A percentile compares a stretch with the other conserved stretches of the same genome.
Evolutionary conservation across 192 early-diverging fungal genomes (phyloP).

Genomic region (Coemansia sp.): DNA sequence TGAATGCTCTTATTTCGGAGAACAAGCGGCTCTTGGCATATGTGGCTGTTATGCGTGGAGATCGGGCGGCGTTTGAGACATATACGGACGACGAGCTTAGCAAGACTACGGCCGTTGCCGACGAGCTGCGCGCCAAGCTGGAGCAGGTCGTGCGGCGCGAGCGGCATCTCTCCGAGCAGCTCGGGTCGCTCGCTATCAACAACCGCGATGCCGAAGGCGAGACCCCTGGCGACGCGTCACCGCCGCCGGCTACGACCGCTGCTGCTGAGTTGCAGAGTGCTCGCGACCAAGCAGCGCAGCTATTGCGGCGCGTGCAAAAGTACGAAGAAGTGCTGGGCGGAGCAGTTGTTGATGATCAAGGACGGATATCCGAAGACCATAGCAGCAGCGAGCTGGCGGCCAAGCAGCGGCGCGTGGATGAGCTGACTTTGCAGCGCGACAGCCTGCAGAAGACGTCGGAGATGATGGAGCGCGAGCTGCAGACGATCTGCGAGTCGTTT

Average conservation of each 20-base stretch:
- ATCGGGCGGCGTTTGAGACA: slow-evolving; percentile 57
- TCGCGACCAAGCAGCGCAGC: slow-evolving; percentile 23
- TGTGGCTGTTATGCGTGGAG: slow-evolving; percentile 56
- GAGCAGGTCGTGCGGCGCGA: slow-evolving; percentile 56
- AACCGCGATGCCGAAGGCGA: slow-evolving; percentile 36
- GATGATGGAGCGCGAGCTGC: slow-evolving; percentile 60
- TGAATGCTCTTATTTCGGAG: slow-evolving; percentile 61
- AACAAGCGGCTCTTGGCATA: slow-evolving; percentile 61
- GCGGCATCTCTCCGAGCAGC: slow-evolving; percentile 50
- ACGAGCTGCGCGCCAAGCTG: slow-evolving; percentile 57
- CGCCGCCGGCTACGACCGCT: slow-evolving; percentile 26
- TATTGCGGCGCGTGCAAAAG: slow-evolving; percentile 43
- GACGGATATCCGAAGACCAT: slow-evolving; percentile 18
- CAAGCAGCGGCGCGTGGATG: slow-evolving; percentile 57
- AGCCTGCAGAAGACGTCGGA: slow-evolving; percentile 58
- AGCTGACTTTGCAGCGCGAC: slow-evolving; percentile 60
- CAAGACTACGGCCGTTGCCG: slow-evolving; percentile 51
- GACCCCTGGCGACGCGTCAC: slow-evolving; percentile 15
- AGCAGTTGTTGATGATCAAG: slow-evolving; percentile 25
- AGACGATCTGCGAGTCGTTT: slow-evolving; percentile 64
- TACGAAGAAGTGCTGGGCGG: slow-evolving; percentile 51
- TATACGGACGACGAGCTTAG: slow-evolving; percentile 57
- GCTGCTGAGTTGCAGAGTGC: slow-evolving; percentile 38
- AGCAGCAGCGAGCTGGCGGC: slow-evolving; percentile 35
- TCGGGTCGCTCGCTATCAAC: slow-evolving; percentile 40